Conservation (phyloP, 23 red algal genomes). For the Porphyridium purpureum region DNA sequence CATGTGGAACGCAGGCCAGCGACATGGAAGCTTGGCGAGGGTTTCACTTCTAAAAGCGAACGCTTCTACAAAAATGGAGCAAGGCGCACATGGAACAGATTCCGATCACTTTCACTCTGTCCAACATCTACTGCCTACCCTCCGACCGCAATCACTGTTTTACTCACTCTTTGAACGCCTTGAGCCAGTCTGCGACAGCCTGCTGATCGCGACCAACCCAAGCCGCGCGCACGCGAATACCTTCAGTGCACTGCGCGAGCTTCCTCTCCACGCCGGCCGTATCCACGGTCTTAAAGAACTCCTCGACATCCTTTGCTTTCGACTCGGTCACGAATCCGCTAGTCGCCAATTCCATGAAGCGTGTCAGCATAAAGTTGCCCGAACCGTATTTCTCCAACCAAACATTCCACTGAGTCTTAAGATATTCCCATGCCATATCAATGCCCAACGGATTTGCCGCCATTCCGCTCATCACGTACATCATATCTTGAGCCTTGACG, state of each 20-base stretch:
- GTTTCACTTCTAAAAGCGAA: no score
- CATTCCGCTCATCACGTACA: constrained; percentile 8
- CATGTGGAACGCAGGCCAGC: no score
- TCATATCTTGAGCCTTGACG: constrained; percentile 22
- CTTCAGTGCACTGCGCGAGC: constrained; percentile 9
- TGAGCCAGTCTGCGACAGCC: constrained; percentile 4
- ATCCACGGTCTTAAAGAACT: background rate
- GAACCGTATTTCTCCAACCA: constrained; percentile 24
- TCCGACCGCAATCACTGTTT: no score
- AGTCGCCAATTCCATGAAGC: constrained; percentile 5
- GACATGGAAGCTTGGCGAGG: no score
- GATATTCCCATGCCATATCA: constrained; percentile 7
- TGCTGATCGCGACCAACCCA: constrained; percentile 8
- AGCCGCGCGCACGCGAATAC: constrained; percentile 4
- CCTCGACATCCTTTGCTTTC: constrained; percentile 6
- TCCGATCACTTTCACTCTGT: no score
- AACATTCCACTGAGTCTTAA: constrained; percentile 10
- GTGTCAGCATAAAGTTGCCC: constrained; percentile 24
- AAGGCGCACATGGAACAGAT: no score
- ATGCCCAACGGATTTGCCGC: constrained; percentile 6
- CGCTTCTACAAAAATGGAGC: no score
- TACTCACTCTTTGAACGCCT: background rate
- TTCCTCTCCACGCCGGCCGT: constrained; percentile 1
- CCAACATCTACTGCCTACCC: no score
- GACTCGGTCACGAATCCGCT: background rate